phyloP scores from a whole-genome alignment of 2,329 filamentous ascomycete species.

The Epicoccum nigrum region DNA sequence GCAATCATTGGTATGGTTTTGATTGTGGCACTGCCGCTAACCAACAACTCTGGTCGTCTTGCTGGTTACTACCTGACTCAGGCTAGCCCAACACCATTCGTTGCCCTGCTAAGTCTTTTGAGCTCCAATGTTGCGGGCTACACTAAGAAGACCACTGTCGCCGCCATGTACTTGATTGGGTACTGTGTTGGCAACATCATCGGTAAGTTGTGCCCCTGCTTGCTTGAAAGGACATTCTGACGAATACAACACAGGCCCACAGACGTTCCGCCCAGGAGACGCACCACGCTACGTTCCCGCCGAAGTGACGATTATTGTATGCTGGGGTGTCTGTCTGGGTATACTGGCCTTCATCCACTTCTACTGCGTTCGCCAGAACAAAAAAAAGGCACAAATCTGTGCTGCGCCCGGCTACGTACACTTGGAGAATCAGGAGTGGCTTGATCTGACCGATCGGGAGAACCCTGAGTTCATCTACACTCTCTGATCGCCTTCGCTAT shows the following conservation, averaged over 20 bases:
- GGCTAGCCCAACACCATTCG: constrained; percentile 65
- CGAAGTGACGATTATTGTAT: constrained; percentile 68
- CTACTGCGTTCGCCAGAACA: constrained; percentile 66
- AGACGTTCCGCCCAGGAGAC: constrained; percentile 37
- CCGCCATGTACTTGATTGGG: constrained; percentile 56
- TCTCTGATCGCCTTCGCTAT: too few relatives aligned
- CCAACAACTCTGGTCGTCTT: constrained; percentile 64
- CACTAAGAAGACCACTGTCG: constrained; percentile 66
- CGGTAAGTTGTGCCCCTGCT: constrained; percentile 20
- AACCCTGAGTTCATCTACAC: constrained; percentile 69
- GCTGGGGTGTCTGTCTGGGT: constrained; percentile 59
- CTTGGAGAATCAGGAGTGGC: constrained; percentile 70
- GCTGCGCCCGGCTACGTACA: constrained; percentile 63
- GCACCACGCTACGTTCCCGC: constrained; percentile 64
- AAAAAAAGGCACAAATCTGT: constrained; percentile 61
- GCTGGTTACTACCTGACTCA: constrained; percentile 71
- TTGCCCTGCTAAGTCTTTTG: constrained; percentile 67
- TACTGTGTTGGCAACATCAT: constrained; percentile 52
- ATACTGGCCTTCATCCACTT: constrained; percentile 67
- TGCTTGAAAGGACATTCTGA: not conserved
- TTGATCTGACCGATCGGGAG: constrained; percentile 70
- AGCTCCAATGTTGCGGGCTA: constrained; percentile 66
- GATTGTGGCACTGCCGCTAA: constrained; percentile 66
- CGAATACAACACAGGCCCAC: constrained; percentile 48
- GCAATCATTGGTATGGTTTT: constrained; percentile 67